Percentiles rank a stretch among this genome's conserved stretches.
Conservation (phyloP, 2,329 filamentous ascomycete genomes). For the Penicillium concentricum region DNA sequence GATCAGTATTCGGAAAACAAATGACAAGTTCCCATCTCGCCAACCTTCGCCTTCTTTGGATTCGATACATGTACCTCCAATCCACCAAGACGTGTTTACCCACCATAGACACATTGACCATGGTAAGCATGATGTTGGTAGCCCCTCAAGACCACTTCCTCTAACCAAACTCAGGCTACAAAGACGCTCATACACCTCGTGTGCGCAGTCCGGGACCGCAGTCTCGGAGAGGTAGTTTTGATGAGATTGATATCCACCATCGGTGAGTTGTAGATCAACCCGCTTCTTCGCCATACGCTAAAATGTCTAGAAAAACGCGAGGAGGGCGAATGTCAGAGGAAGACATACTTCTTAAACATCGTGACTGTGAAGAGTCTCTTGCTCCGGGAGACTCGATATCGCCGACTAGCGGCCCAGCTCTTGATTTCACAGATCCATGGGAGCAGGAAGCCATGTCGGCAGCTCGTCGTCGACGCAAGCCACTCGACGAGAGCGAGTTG, state of each 20-base stretch:
- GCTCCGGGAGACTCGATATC: constrained; percentile 29
- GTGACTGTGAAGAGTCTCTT: constrained; percentile 36
- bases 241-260: constrained; percentile 58
- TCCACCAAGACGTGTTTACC: constrained; percentile 85
- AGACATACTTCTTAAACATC: constrained; percentile 35
- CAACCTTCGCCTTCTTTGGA: constrained; percentile 55
- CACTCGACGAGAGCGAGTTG: constrained; percentile 3
- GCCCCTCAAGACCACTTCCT: neutral
- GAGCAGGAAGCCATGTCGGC: neutral
- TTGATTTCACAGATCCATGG: constrained; percentile 19
- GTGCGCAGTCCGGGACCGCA: constrained; percentile 29
- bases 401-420: constrained; percentile 32
- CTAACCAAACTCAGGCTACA: constrained; percentile 25
- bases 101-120: constrained; percentile 86
- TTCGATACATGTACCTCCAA: constrained; percentile 72
- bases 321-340: constrained; percentile 26
- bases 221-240: constrained; percentile 39
- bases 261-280: constrained; percentile 42
- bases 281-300: neutral
- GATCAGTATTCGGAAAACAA: constrained; percentile 20
- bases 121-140: constrained; percentile 52
- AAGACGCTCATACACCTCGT: constrained; percentile 25
- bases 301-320: constrained; percentile 18
- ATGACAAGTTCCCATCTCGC: constrained; percentile 35
- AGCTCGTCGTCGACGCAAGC: constrained; percentile 2